Evolutionary conservation across 140 eudicot genomes (phyloP), one percentile per base, ranked within the genome.

Genomic region (Erigeron philadelphicus): DNA sequence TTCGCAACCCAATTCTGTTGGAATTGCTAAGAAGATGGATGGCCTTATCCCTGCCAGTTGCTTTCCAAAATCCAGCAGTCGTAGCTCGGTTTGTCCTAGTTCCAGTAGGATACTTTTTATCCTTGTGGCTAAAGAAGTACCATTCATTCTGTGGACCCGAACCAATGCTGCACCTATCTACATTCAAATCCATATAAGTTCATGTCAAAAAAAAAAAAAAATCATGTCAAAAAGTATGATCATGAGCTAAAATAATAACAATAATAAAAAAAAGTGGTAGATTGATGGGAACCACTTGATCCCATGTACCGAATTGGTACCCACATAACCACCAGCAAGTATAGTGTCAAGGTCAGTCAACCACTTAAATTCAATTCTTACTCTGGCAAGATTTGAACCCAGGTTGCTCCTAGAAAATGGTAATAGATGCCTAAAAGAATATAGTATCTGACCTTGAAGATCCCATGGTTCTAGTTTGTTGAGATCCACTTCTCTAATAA

Each of bases 41-140:
- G 48, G 86, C 86, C 72, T 90, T 90, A 81, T 90, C 97, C 68
- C 97, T 61, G 54, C 97, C 97, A 0, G 97, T 90, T 8, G 97
- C 97, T 80, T 90, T 90, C 97, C 97, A 90, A 45, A 90, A 90
- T 16, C 97, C 97, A 1, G 90, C 95, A 2, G 88, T 44, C 0
- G 97, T 90, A 9, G 97, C 97, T 9, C 97, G 86, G 71, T 90
- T 90, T 41, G 97, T 90, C 0, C 97, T 76, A 1, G 93, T 90
- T 31, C 97, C 97, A 0, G 97, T 90, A 12, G 97, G 97, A 64
- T 90, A 90, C 75, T 90, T 90, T 60, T 90, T 90, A 81, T 90
- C 97, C 80, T 90, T 90, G 89, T 90, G 97, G 76, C 97, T 90
- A 74, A 90, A 90, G 69, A 87, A 90, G 77, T 90, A 90, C 95